Percentiles rank a stretch among this genome's conserved stretches.
Evolutionary conservation across 2,329 filamentous ascomycete genomes (phyloP).

Genomic region (Metarhizium album): DNA sequence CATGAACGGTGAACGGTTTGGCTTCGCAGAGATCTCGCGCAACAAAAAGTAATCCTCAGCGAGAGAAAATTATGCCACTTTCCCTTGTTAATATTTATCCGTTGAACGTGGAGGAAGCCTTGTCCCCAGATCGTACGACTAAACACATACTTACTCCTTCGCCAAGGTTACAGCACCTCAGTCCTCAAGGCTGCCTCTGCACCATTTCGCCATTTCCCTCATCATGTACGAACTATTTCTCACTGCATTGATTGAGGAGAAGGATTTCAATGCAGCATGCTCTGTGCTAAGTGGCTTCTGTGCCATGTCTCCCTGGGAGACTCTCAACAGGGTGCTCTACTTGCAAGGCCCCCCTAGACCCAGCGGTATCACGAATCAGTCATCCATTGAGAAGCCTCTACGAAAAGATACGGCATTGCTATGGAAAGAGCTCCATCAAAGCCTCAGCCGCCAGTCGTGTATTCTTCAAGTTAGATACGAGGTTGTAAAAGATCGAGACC

Average conservation of each 20-base stretch:
- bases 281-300: constrained; percentile 46
- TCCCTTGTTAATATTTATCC: background rate
- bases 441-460: constrained; percentile 46
- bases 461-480: constrained; percentile 45
- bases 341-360: constrained; percentile 38
- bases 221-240: constrained; percentile 51
- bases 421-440: constrained; percentile 46
- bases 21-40: background rate
- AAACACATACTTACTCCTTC: background rate
- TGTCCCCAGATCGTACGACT: background rate
- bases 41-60: background rate
- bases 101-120: background rate
- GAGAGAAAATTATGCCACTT: background rate
- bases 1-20: background rate
- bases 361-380: constrained; percentile 32
- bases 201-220: background rate
- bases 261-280: constrained; percentile 37
- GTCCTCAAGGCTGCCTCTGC: background rate
- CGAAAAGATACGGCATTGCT: constrained; percentile 25
- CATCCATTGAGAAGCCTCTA: constrained; percentile 26
- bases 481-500: constrained; percentile 35
- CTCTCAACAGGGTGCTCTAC: constrained; percentile 40
- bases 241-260: constrained; percentile 39
- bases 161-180: background rate
- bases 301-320: constrained; percentile 42